Evolutionary conservation across 148 eudicot species (phyloP).

Genomic region (Chenopodium suecicum): DNA sequence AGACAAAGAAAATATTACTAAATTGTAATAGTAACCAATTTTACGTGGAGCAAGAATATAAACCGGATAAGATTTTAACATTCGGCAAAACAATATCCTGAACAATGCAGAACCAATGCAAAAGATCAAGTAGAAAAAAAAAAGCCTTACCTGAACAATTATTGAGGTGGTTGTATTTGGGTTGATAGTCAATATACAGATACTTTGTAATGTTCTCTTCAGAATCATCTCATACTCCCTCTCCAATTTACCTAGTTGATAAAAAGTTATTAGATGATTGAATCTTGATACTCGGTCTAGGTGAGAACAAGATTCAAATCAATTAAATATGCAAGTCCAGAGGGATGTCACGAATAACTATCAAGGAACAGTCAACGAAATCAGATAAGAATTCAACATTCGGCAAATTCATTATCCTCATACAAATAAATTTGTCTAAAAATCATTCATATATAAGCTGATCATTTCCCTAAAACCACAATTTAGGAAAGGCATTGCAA

Average conservation of each 20-base stretch:
- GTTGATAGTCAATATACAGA: slow-evolving; percentile 68
- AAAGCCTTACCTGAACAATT: slow-evolving; percentile 65
- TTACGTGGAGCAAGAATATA: neutral
- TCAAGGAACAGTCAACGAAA: neutral
- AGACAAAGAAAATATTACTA: neutral
- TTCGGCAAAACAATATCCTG: too few relatives aligned
- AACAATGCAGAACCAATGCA: neutral
- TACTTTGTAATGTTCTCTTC: slow-evolving; percentile 85
- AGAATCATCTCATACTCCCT: slow-evolving; percentile 85
- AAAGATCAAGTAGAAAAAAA: neutral
- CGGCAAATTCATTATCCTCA: neutral
- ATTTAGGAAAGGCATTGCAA: neutral
- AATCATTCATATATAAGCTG: neutral
- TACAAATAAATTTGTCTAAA: neutral
- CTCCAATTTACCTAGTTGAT: slow-evolving; percentile 65
- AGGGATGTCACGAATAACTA: neutral
- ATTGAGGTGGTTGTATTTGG: slow-evolving; percentile 90
- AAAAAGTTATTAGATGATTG: slow-evolving; percentile 5
- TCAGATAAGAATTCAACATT: neutral
- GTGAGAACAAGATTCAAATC: neutral
- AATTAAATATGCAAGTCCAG: neutral
- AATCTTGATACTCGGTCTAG: neutral
- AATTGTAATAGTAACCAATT: neutral
- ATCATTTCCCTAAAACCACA: neutral
- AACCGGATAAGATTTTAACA: too few relatives aligned